A percentile compares a stretch with the other conserved stretches of the same genome.
These are phyloP conservation scores for Acrocalymma vagum DNA, from an alignment of 2,329 filamentous ascomycete genomes.

Conservation along the genomic window DNA sequence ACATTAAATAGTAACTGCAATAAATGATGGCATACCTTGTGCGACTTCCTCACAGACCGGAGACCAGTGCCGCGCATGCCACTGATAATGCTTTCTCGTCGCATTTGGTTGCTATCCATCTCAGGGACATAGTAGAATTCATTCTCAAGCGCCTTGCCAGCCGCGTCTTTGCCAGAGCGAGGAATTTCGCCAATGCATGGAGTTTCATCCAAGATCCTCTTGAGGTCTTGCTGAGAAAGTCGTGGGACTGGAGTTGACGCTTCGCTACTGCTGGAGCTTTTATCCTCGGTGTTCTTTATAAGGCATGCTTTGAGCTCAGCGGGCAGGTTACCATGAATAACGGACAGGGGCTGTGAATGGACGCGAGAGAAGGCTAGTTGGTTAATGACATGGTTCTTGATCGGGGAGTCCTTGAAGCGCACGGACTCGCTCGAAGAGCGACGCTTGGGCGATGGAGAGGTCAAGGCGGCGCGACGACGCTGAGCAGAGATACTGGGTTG, in stretches of 20 bases:
- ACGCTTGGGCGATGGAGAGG: constrained; percentile 42
- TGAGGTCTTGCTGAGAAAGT: constrained; percentile 62
- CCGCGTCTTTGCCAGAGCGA: constrained; percentile 93
- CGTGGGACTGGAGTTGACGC: constrained; percentile 31
- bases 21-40: constrained; percentile 76
- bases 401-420: constrained; percentile 51
- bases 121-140: constrained; percentile 98
- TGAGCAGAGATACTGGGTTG: constrained; percentile 39
- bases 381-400: constrained; percentile 90
- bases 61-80: constrained; percentile 89
- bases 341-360: constrained; percentile 88
- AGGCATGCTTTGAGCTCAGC: constrained; percentile 53
- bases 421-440: constrained; percentile 28
- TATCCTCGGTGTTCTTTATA: constrained; percentile 29
- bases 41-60: constrained; percentile 89
- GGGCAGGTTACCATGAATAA: constrained; percentile 89
- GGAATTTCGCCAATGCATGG: constrained; percentile 86
- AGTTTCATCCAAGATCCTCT: constrained; percentile 75
- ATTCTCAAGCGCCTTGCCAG: constrained; percentile 90
- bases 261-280: constrained; percentile 23
- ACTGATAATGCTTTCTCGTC: constrained; percentile 83
- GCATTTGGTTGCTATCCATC: constrained; percentile 78
- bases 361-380: constrained; percentile 94
- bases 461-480: constrained; percentile 32
- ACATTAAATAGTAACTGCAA: not conserved